These are phyloP conservation scores for Melastoma malabathricum DNA, from an alignment of 345 rosid genomes.

Conservation along the genomic window DNA sequence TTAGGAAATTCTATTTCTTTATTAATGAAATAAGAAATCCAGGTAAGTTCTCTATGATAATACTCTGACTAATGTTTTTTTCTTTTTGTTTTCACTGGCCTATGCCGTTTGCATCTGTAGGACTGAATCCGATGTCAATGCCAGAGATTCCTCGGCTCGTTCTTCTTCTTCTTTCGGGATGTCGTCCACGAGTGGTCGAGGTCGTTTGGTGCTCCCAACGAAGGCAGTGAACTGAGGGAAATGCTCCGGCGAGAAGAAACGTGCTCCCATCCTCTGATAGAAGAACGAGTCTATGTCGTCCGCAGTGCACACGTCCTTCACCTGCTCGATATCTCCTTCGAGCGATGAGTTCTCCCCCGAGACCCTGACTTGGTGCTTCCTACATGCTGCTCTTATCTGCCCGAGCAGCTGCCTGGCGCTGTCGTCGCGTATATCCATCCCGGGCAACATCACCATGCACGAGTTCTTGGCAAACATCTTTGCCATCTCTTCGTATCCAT, in stretches of 20 bases:
- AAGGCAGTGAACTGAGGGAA: conserved; percentile 64
- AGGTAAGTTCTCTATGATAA: too few relatives aligned
- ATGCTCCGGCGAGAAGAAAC: conserved; percentile 90
- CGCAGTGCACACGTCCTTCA: conserved; percentile 37
- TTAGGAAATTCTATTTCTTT: too few relatives aligned
- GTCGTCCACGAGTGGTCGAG: conserved; percentile 39
- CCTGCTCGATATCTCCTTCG: conserved; percentile 48
- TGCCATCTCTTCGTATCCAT: conserved; percentile 50
- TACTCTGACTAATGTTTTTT: too few relatives aligned
- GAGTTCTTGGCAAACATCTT: conserved; percentile 62
- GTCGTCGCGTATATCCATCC: conserved; percentile 71
- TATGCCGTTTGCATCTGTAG: conserved; percentile 35
- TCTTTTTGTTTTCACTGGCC: background rate
- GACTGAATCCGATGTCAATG: conserved; percentile 15
- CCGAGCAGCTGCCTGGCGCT: conserved; percentile 55
- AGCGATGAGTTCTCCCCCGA: conserved; percentile 62
- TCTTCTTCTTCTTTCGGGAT: conserved; percentile 23
- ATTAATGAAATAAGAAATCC: too few relatives aligned
- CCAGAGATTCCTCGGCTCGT: conserved; percentile 16
- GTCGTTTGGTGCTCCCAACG: conserved; percentile 45
- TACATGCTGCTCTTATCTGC: conserved; percentile 50
- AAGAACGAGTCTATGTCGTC: conserved; percentile 37
- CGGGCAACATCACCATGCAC: conserved; percentile 69
- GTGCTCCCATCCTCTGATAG: conserved; percentile 94
- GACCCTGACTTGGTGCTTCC: conserved; percentile 41